Evolutionary conservation across 768 basidiomycete genomes (phyloP).

Genomic region (Mycena vitilis): DNA sequence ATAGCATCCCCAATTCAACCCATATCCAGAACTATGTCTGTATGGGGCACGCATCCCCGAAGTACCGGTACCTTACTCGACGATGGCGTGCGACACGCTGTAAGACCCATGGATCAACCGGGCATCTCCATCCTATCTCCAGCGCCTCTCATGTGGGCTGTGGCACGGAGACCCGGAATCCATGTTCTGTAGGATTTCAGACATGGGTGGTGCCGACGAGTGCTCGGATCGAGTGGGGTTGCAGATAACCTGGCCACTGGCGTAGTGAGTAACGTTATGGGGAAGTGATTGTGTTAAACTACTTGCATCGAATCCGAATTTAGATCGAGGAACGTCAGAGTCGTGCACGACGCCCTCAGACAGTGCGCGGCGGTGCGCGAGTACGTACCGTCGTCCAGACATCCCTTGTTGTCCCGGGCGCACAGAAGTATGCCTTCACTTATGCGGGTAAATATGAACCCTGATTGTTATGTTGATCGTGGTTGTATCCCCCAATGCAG

Average conservation of each 20-base stretch:
- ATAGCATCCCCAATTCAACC: background rate
- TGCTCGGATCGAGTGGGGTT: slow-evolving; percentile 53
- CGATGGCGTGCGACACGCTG: slow-evolving; percentile 47
- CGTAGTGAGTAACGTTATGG: slow-evolving; percentile 40
- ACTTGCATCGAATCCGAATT: slow-evolving; percentile 13
- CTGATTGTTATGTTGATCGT: no score
- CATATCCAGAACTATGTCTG: slow-evolving; percentile 18
- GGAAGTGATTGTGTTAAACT: slow-evolving; percentile 17
- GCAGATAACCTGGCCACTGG: slow-evolving; percentile 65
- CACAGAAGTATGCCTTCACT: background rate
- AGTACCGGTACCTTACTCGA: slow-evolving; percentile 51
- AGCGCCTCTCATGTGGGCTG: slow-evolving; percentile 33
- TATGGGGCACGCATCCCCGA: slow-evolving; percentile 41
- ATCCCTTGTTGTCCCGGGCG: background rate
- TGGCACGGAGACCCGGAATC: slow-evolving; percentile 27
- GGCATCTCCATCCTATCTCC: slow-evolving; percentile 23
- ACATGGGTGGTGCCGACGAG: slow-evolving; percentile 50
- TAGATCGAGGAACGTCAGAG: slow-evolving; percentile 10
- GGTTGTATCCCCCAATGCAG: background rate
- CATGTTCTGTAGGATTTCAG: slow-evolving; percentile 17
- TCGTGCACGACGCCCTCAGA: background rate
- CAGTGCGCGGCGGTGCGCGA: background rate
- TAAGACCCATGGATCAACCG: slow-evolving; percentile 45
- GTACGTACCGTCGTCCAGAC: background rate
- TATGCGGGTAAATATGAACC: no score